phyloP scores from a whole-genome alignment of 306 rosid species.

The Medicago ruthenica region DNA sequence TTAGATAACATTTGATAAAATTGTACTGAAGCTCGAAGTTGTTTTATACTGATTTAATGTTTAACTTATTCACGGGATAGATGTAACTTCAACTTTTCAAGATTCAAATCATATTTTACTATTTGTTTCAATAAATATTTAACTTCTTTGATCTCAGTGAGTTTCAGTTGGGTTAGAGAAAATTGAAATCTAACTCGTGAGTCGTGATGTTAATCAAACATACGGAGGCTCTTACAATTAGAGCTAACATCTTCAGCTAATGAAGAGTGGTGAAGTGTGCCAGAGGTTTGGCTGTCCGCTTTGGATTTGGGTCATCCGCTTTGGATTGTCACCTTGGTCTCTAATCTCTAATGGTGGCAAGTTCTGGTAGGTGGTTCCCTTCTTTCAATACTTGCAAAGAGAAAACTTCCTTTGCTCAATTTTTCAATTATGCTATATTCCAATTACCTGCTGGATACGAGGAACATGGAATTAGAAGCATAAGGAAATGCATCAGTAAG shows the following conservation, averaged over 20 bases:
- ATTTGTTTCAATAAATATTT: too few species aligned
- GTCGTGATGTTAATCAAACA: neutral
- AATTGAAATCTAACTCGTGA: too few species aligned
- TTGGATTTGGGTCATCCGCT: neutral
- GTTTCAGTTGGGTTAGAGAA: too few species aligned
- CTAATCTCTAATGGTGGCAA: neutral
- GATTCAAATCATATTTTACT: too few species aligned
- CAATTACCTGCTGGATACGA: neutral
- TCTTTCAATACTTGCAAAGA: neutral
- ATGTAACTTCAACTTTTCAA: too few species aligned
- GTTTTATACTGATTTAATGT: too few species aligned
- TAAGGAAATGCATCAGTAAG: neutral
- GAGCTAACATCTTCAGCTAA: neutral
- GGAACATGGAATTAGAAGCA: slow-evolving; percentile 3
- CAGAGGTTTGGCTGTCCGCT: neutral
- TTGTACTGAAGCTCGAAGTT: too few species aligned
- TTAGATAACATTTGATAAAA: too few species aligned
- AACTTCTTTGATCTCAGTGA: too few species aligned
- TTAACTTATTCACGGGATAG: too few species aligned
- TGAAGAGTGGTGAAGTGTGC: neutral
- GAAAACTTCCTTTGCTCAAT: neutral
- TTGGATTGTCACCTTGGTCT: neutral
- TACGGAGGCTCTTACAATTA: neutral
- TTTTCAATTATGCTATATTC: neutral
- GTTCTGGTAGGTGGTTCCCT: neutral